Percentiles rank a stretch among this genome's conserved stretches.
Conservation (phyloP, 805 yeast genomes). For the Saccharomycopsis schoenii region DNA sequence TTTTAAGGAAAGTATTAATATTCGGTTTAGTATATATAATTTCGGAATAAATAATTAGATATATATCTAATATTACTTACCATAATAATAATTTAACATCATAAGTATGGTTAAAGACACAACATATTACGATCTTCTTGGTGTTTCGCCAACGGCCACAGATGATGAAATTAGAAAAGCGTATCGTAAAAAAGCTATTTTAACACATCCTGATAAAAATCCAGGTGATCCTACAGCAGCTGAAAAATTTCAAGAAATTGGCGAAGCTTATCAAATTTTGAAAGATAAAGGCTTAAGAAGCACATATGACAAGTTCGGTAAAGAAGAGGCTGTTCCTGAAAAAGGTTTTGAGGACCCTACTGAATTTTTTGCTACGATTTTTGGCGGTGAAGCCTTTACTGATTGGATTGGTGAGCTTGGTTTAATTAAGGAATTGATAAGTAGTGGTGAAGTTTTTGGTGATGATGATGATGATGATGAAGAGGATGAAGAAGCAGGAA, state of each 20-base stretch:
- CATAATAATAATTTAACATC: neutral
- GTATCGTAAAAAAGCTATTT: conserved; percentile 81
- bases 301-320: conserved; percentile 79
- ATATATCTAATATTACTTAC: too few relatives aligned
- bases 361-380: conserved; percentile 75
- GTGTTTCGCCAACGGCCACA: conserved; percentile 58
- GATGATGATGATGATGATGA: conserved; percentile 25
- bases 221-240: conserved; percentile 92
- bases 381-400: conserved; percentile 72
- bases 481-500: conserved; percentile 19
- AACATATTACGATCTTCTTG: conserved; percentile 73
- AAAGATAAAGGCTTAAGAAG: conserved; percentile 61
- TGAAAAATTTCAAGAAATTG: conserved; percentile 66
- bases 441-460: conserved; percentile 42
- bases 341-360: conserved; percentile 76
- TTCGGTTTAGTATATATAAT: neutral
- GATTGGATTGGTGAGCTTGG: conserved; percentile 76
- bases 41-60: too few relatives aligned
- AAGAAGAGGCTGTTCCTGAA: conserved; percentile 59
- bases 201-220: conserved; percentile 91
- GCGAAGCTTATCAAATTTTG: conserved; percentile 67
- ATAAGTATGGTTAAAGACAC: conserved; percentile 71
- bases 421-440: conserved; percentile 51
- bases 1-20: neutral
- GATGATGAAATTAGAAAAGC: conserved; percentile 85